Evolutionary conservation across 2,329 filamentous ascomycete species (phyloP), one percentile per base, ranked within the genome.

Genomic region (Clonostachys rhizophaga): DNA sequence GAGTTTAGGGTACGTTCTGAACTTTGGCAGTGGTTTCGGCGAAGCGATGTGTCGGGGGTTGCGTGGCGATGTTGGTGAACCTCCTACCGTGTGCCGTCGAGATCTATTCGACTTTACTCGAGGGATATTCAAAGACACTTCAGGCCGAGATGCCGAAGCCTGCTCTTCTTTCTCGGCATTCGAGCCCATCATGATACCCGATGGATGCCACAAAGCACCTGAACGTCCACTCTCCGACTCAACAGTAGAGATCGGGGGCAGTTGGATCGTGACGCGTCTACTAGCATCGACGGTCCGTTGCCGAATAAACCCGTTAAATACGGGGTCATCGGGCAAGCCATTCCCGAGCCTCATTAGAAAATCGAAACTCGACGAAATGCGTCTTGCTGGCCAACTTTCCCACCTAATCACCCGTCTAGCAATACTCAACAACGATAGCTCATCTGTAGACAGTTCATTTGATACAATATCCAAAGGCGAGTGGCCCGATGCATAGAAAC

Each of bases 261-360:
- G 16, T n/a, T 48, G 42, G 14, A 36, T 13, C 7, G 16, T 9
- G 36, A 17, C n/a, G 6, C 40, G 40, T 35, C 33, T 17, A 9
- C n/a, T 18, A 50, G 40, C 40, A 42, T 48, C 11, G 47, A 34
- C 45, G 14, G 20, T 52, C 8, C 51, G 49, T 18, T 55, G 54
- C n/a, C 62, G 50, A 43, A 67, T 54, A 47, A 67, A 67, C 9
- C 65, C 65, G 20, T 65, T 56, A 50, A 59, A 65, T 5, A 57
- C 55, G 40, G 53, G 50, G 8, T 62, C 62, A 4, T 70, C 67
- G 3, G 61, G 54, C 35, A 71, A 68, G 2, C 68, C 68, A 44
- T 66, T 67, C 9, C 78, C 78, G 1, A 81, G 66, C 11, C 61
- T 65, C 36, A 75, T 55, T 34, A 82, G 61, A 44, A 79, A 81